Conservation (phyloP, 768 basidiomycete species). For the Amanita polypyramis region DNA sequence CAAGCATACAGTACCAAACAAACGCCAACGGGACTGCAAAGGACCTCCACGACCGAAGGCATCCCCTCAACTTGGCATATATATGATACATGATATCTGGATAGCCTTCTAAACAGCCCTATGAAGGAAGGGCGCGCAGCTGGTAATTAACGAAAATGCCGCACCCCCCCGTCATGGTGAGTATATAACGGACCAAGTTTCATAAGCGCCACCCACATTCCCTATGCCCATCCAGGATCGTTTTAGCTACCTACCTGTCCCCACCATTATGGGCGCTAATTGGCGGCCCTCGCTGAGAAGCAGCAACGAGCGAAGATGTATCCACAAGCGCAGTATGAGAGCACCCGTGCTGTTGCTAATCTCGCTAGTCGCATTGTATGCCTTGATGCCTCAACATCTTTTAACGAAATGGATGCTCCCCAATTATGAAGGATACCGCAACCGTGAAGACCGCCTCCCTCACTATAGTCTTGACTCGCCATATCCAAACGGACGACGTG, state of each 20-base stretch:
- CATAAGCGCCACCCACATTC: too few relatives aligned
- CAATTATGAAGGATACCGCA: background rate
- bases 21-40: too few relatives aligned
- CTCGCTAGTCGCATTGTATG: background rate
- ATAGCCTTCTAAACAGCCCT: too few relatives aligned
- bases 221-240: too few relatives aligned
- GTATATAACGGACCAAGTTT: too few relatives aligned
- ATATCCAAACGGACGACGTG: slow-evolving; percentile 1
- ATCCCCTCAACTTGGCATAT: too few relatives aligned
- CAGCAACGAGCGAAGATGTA: background rate
- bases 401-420: background rate
- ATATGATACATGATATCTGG: too few relatives aligned
- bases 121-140: too few relatives aligned
- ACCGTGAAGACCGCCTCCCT: background rate
- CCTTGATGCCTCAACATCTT: background rate
- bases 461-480: background rate
- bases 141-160: too few relatives aligned
- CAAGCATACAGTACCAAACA: too few relatives aligned
- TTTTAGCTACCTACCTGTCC: background rate
- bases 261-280: background rate
- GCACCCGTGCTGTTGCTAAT: background rate
- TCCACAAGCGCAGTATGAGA: background rate
- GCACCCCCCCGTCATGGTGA: too few relatives aligned
- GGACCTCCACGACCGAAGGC: too few relatives aligned
- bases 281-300: background rate